Base-by-base conservation (phyloP, 2,329 filamentous ascomycete species). In the Fusarium nisikadoi region DNA sequence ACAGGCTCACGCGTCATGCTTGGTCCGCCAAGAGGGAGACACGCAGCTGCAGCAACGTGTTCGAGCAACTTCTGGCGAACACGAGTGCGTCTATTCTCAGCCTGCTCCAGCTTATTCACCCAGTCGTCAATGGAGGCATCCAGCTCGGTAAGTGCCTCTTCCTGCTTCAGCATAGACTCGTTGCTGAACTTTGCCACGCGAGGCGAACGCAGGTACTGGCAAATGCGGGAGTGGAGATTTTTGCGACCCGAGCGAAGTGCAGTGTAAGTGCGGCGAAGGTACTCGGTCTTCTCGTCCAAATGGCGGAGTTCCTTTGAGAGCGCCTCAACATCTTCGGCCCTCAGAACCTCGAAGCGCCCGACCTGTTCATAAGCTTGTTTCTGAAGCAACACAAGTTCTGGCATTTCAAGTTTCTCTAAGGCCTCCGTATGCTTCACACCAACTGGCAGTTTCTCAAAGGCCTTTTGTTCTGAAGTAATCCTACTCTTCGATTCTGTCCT, bases 41-140 rank as follows among this genome's bases (percentile, higher is more conserved):
- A 88, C 56, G 89, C 83, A 5, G 92, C 91, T 20, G 92, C 93
- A 50, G 93, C 93, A 57, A 95, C 90, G 77, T 95, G 93, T 81
- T 95, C 93, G 7, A 95, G 87, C 17, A 95, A 84, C 84, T 94
- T 95, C 79, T 95, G 92, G 41, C 92, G 88, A 47, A 95, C 90
- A 11, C 92, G 87, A 20, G 90, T 91, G 43, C 93, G 90, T 76
- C 93, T 87, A 78, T 94, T 94, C 80, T 95, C 93, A 14, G 92
- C 92, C 70, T 92, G 88, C 77, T 95, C 93, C n/a, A 95, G 87
- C 82, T 95, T 95, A 74, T 83, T 86, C 53, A 93, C 90, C 91
- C 93, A 95, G 78, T 94, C 92, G 76, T 95, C 93, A 70, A 95
- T 95, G 6, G 91, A 93, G 20, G 87, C 84, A 77, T 95, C 93